Conservation (phyloP, 2,329 filamentous ascomycete genomes). For the Alternaria sp. region DNA sequence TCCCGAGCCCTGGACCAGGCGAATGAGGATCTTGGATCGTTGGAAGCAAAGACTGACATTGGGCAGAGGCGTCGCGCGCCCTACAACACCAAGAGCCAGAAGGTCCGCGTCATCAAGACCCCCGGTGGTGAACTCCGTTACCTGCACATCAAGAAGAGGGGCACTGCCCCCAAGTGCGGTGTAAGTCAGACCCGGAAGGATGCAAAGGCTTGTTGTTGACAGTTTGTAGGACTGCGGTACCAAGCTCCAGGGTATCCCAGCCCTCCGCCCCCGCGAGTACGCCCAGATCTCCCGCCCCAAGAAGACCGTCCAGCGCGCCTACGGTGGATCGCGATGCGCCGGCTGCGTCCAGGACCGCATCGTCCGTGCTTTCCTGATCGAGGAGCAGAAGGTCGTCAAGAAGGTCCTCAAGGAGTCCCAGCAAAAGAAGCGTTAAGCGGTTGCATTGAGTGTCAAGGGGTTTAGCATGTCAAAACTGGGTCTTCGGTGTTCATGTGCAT, state of each 20-base stretch:
- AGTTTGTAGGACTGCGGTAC: slow-evolving; percentile 85
- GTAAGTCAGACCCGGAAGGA: slow-evolving; percentile 33
- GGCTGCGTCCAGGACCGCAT: slow-evolving; percentile 99
- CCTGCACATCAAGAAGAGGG: slow-evolving; percentile 99
- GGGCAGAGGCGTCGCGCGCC: slow-evolving; percentile 62
- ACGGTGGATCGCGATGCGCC: slow-evolving; percentile 95
- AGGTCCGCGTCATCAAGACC: slow-evolving; percentile 77
- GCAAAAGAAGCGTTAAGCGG: slow-evolving; percentile 68
- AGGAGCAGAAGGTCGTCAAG: slow-evolving; percentile 99
- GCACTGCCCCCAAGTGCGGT: slow-evolving; percentile 91
- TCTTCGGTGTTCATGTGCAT: slow-evolving; percentile 52
- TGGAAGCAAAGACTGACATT: slow-evolving; percentile 38
- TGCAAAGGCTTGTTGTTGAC: slow-evolving; percentile 17
- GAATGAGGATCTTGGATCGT: slow-evolving; percentile 10
- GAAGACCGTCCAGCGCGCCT: slow-evolving; percentile 99
- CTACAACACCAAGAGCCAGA: slow-evolving; percentile 99
- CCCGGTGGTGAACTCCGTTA: slow-evolving; percentile 94
- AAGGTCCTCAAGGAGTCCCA: slow-evolving; percentile 99
- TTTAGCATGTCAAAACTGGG: slow-evolving; percentile 47
- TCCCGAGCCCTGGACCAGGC: slow-evolving; percentile 9
- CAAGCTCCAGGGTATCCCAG: slow-evolving; percentile 97
- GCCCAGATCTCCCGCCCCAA: slow-evolving; percentile 95
- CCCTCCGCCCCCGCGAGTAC: slow-evolving; percentile 98
- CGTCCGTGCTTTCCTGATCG: slow-evolving; percentile 97
- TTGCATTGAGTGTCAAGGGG: slow-evolving; percentile 30